phyloP scores from a whole-genome alignment of 2,329 filamentous ascomycete species.

The Sporothrix globosa region DNA sequence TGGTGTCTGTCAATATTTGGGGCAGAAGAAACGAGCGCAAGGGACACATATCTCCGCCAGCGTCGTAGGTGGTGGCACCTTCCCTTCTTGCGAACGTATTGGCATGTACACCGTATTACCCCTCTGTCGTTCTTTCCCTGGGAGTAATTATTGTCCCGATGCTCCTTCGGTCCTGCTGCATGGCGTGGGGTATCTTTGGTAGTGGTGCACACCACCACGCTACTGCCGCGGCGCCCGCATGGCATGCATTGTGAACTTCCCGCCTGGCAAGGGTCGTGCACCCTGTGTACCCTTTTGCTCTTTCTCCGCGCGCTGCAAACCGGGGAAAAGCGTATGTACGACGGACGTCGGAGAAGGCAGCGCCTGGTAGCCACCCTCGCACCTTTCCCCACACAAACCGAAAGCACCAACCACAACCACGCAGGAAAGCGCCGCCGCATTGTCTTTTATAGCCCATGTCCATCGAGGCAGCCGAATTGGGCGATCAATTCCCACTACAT shows the following conservation, averaged over 20 bases:
- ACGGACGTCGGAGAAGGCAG: conserved; percentile 29
- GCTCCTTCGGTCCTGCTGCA: background rate
- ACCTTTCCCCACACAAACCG: conserved; percentile 3
- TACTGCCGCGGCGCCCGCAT: conserved; percentile 22
- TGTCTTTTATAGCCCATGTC: background rate
- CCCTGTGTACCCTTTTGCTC: background rate
- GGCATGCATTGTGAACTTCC: conserved; percentile 14
- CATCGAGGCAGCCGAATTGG: background rate
- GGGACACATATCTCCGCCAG: conserved; percentile 24
- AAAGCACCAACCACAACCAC: background rate
- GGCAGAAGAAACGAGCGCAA: background rate
- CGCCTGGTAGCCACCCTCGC: background rate
- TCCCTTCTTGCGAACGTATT: background rate
- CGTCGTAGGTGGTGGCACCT: background rate
- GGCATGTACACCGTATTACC: background rate
- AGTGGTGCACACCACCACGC: conserved; percentile 4
- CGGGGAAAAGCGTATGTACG: conserved; percentile 31
- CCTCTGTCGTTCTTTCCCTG: background rate
- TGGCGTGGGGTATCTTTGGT: no score
- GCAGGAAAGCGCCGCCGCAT: background rate
- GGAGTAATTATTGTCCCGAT: conserved; percentile 17
- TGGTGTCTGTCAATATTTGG: background rate
- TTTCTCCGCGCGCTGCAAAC: conserved; percentile 8
- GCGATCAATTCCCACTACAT: background rate
- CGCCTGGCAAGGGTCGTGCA: background rate